Conservation (phyloP, 306 rosid genomes). For the Dalbergia oliveri region DNA sequence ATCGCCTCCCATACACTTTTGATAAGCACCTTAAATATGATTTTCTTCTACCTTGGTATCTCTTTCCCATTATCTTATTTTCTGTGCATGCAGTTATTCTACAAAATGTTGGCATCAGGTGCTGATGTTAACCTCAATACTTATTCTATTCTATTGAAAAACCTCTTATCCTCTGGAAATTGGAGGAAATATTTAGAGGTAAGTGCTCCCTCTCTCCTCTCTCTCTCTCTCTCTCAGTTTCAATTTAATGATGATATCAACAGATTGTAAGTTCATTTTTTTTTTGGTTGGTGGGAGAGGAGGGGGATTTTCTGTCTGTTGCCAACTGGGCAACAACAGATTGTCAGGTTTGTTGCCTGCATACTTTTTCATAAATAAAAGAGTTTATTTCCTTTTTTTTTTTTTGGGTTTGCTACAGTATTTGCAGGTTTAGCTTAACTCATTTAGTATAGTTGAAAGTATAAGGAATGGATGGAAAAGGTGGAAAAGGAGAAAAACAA, state of each 20-base stretch:
- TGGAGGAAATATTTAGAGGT: slow-evolving; percentile 99
- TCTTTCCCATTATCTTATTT: slow-evolving; percentile 33
- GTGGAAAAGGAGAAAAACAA: neutral
- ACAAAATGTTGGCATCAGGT: slow-evolving; percentile 75
- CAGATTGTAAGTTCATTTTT: slow-evolving; percentile 28
- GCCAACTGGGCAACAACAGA: neutral
- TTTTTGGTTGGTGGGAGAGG: neutral
- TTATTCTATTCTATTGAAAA: slow-evolving; percentile 85
- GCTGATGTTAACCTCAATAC: slow-evolving; percentile 71
- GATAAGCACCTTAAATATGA: slow-evolving; percentile 42
- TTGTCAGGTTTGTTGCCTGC: slow-evolving; percentile 36
- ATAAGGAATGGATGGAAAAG: slow-evolving; percentile 3
- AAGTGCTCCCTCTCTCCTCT: slow-evolving; percentile 17
- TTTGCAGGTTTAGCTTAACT: neutral
- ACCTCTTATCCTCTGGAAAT: slow-evolving; percentile 80
- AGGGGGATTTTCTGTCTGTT: slow-evolving; percentile 12
- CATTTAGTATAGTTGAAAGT: slow-evolving; percentile 1
- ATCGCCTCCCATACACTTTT: slow-evolving; percentile 31
- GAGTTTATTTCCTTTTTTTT: neutral
- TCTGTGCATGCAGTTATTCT: slow-evolving; percentile 71
- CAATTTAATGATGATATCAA: slow-evolving; percentile 22
- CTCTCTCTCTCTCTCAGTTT: neutral
- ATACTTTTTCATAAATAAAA: neutral
- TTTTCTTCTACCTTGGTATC: slow-evolving; percentile 31
- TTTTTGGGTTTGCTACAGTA: too few species aligned